Evolutionary conservation across 208 protist species (phyloP).

Genomic region (Leishmania turanica): DNA sequence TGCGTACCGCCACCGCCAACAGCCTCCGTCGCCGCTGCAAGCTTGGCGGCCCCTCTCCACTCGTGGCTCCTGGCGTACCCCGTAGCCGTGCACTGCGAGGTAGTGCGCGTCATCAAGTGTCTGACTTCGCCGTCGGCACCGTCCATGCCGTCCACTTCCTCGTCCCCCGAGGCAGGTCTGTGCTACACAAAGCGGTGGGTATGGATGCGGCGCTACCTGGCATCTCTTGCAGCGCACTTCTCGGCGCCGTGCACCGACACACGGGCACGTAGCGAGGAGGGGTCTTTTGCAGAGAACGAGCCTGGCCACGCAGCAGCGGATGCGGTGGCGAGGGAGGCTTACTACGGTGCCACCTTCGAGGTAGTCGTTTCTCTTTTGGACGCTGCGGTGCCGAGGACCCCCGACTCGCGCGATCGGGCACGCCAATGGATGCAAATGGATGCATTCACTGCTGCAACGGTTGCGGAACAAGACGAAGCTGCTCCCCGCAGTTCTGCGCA

Average conservation of each 20-base stretch:
- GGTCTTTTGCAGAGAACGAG: not conserved
- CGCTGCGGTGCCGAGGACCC: not conserved
- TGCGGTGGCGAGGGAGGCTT: constrained; percentile 17
- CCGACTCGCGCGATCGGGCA: not conserved
- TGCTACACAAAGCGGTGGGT: constrained; percentile 28
- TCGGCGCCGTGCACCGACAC: not conserved
- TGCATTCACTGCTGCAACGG: not conserved
- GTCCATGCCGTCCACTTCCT: not conserved
- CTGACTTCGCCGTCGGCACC: constrained; percentile 2
- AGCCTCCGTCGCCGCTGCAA: not conserved
- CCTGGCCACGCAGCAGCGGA: too few species aligned
- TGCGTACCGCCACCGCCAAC: not conserved
- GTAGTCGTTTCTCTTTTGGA: constrained; percentile 25
- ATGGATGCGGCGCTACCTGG: constrained; percentile 38
- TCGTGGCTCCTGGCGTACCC: constrained; percentile 31
- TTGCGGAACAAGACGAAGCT: not conserved
- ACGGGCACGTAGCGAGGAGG: not conserved
- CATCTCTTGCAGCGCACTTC: constrained; percentile 4
- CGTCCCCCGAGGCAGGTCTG: not conserved
- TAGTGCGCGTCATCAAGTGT: constrained; percentile 31
- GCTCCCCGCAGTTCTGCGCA: not conserved
- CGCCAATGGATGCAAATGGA: not conserved
- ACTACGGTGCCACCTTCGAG: constrained; percentile 30
- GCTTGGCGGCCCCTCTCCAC: not conserved
- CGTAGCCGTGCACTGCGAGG: constrained; percentile 43